Conservation (phyloP, 306 rosid genomes). For the Nissolia schottii region DNA sequence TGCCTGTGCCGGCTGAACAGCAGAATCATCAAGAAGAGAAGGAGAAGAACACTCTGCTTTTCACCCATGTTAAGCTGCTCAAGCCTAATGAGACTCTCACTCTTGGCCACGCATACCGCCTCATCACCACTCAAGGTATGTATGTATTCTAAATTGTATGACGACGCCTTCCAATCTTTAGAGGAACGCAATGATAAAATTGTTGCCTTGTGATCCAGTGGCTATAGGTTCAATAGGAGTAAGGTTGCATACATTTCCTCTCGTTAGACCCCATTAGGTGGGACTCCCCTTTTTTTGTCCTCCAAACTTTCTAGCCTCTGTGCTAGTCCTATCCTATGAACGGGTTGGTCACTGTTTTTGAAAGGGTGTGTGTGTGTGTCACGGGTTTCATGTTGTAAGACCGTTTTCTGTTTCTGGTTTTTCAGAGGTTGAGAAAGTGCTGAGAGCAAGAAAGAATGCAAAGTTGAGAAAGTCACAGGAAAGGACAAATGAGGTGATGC, state of each 20-base stretch:
- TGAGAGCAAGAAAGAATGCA: conserved; percentile 78
- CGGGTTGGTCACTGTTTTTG: not conserved
- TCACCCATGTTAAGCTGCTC: conserved; percentile 85
- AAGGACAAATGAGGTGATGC: conserved; percentile 33
- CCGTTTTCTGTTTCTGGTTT: conserved; percentile 11
- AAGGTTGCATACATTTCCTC: no score
- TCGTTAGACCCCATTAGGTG: no score
- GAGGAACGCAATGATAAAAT: no score
- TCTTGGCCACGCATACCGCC: conserved; percentile 91
- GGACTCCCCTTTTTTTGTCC: no score
- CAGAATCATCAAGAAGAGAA: not conserved
- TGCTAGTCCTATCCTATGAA: not conserved
- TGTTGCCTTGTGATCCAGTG: no score
- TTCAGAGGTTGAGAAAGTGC: conserved; percentile 74
- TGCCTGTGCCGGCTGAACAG: conserved; percentile 53
- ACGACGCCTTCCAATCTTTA: no score
- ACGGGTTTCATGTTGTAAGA: not conserved
- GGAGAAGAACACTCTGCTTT: conserved; percentile 46
- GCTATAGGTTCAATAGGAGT: no score
- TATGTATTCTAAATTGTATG: not conserved
- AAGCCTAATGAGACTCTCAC: conserved; percentile 74
- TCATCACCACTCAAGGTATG: conserved; percentile 75
- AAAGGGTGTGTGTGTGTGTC: not conserved
- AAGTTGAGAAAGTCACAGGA: conserved; percentile 49
- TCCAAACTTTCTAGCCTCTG: no score